A percentile compares a stretch with the other conserved stretches of the same genome.
phyloP scores from a whole-genome alignment of 768 basidiomycete species.

The Pulveroboletus frians region DNA sequence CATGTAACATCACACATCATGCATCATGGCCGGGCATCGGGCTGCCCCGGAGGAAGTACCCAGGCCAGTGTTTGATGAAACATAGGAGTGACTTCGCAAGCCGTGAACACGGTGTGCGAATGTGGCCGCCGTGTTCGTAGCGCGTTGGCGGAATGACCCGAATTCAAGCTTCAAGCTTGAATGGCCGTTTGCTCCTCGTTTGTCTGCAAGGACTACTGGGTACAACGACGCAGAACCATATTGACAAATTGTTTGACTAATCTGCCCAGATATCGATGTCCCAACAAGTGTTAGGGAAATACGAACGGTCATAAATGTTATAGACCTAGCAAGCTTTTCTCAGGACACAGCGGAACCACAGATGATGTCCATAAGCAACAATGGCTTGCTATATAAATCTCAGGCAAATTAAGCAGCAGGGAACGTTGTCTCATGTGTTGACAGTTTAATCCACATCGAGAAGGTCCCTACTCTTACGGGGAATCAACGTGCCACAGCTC shows the following conservation, averaged over 20 bases:
- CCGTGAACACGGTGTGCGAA: too few species aligned
- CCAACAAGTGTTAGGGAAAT: background rate
- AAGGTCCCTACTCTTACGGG: background rate
- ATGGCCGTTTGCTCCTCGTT: too few species aligned
- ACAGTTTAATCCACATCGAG: background rate
- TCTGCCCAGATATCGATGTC: background rate
- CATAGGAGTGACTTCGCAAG: background rate
- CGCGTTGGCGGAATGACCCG: too few species aligned
- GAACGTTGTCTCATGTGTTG: background rate
- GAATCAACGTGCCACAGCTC: background rate
- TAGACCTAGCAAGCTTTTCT: background rate
- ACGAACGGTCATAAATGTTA: too few species aligned
- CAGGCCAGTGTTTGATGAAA: too few species aligned
- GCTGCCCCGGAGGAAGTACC: background rate
- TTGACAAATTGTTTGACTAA: background rate
- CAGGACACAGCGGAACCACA: background rate
- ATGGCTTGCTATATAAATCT: background rate
- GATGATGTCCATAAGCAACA: conserved; percentile 7
- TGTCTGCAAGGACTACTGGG: background rate
- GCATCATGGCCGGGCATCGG: background rate
- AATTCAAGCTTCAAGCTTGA: too few species aligned
- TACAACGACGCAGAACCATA: background rate
- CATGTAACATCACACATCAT: background rate
- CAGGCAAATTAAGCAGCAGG: background rate
- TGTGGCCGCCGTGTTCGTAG: too few species aligned